Evolutionary conservation across 2,329 filamentous ascomycete species (phyloP).

Genomic region (Calonectria hawksworthii): DNA sequence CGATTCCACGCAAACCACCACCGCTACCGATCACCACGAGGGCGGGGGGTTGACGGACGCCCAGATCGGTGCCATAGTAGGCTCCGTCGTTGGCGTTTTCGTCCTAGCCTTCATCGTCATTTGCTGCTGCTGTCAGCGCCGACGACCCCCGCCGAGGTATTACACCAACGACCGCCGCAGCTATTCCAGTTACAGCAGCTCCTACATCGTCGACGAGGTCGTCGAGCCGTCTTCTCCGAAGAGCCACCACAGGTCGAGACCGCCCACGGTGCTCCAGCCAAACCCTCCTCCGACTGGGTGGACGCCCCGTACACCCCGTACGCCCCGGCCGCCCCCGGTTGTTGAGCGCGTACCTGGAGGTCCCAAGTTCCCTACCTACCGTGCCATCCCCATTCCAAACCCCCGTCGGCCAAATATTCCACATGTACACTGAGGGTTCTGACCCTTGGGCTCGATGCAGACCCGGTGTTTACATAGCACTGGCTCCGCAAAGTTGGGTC

Average conservation of each 20-base stretch:
- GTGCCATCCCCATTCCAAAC: slow-evolving; percentile 51
- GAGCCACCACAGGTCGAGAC: background rate
- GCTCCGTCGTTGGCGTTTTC: slow-evolving; percentile 55
- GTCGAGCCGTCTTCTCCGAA: slow-evolving; percentile 19
- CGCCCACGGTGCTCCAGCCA: background rate
- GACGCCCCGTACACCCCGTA: slow-evolving; percentile 21
- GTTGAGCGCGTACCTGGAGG: slow-evolving; percentile 51
- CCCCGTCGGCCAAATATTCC: slow-evolving; percentile 38
- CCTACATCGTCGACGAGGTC: slow-evolving; percentile 29
- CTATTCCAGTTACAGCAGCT: slow-evolving; percentile 32
- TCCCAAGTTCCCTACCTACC: slow-evolving; percentile 51
- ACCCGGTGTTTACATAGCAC: slow-evolving; percentile 5
- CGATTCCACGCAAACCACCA: slow-evolving; percentile 20
- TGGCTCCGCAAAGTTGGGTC: background rate
- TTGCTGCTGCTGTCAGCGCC: slow-evolving; percentile 42
- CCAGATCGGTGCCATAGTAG: slow-evolving; percentile 59
- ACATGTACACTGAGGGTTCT: background rate
- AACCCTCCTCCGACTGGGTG: slow-evolving; percentile 6
- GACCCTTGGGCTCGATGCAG: background rate
- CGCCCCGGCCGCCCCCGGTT: slow-evolving; percentile 36
- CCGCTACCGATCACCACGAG: slow-evolving; percentile 32
- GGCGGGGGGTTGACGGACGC: slow-evolving; percentile 48
- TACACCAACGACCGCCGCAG: slow-evolving; percentile 26
- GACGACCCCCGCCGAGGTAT: slow-evolving; percentile 4
- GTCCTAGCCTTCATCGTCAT: slow-evolving; percentile 50